Conservation (phyloP, 73 alveolate species). For the Effrenium voratum region DNA sequence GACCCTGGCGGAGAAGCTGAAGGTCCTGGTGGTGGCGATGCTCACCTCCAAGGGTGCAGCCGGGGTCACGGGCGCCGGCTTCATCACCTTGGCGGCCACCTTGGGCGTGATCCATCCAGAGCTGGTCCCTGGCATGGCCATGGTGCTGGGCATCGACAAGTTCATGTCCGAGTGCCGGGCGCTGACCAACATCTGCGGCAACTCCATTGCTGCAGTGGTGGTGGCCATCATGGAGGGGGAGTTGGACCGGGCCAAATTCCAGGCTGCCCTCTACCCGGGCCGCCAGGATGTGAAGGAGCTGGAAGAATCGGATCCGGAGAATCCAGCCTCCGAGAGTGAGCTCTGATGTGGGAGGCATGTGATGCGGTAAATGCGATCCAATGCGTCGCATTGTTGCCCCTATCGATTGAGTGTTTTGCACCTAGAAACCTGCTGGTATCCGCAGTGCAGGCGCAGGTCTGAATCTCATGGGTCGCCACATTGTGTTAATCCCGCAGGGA, state of each 20-base stretch:
- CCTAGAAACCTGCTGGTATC: not conserved
- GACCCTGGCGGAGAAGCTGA: constrained; percentile 35
- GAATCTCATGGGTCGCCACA: too few relatives aligned
- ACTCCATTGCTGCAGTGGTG: constrained; percentile 62
- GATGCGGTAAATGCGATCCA: too few relatives aligned
- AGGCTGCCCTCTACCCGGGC: not conserved
- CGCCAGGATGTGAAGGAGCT: too few relatives aligned
- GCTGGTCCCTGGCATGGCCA: constrained; percentile 80
- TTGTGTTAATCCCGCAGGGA: too few relatives aligned
- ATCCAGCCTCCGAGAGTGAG: too few relatives aligned
- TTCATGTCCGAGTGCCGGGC: constrained; percentile 78
- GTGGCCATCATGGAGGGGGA: constrained; percentile 49
- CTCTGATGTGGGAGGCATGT: too few relatives aligned
- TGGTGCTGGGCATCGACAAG: constrained; percentile 57
- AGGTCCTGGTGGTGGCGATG: constrained; percentile 83
- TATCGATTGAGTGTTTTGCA: too few relatives aligned
- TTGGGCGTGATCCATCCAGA: constrained; percentile 40
- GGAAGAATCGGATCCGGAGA: too few relatives aligned
- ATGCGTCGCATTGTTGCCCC: too few relatives aligned
- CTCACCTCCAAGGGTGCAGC: constrained; percentile 83
- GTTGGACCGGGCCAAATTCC: constrained; percentile 15
- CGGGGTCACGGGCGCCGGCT: constrained; percentile 82
- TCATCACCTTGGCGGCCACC: constrained; percentile 89
- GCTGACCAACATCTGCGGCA: constrained; percentile 65
- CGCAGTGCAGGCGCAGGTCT: not conserved